Evolutionary conservation across 23 red algal genomes (phyloP).

Genomic region (Gracilaria gracilis): DNA sequence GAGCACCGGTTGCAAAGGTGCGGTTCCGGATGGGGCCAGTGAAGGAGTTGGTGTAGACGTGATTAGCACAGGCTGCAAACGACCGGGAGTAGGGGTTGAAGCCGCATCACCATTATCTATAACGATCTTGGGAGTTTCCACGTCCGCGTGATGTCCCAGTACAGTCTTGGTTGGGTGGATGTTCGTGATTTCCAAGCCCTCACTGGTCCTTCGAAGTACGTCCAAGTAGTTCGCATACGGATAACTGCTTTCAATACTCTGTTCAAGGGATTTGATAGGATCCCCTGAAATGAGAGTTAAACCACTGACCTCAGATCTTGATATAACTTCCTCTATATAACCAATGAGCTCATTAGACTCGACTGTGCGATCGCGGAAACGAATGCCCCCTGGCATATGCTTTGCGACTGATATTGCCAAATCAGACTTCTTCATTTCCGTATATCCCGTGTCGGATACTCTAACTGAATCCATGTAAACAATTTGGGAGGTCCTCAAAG

Average conservation of each 20-base stretch:
- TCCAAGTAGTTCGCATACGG: not conserved
- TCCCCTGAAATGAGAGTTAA: not conserved
- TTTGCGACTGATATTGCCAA: not conserved
- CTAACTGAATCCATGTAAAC: not conserved
- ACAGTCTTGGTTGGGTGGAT: not conserved
- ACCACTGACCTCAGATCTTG: not conserved
- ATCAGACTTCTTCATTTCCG: not conserved
- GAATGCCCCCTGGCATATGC: not conserved
- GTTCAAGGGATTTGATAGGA: not conserved
- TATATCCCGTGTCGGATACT: not conserved
- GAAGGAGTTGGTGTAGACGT: not conserved
- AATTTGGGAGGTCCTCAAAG: not conserved
- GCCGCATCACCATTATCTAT: not conserved
- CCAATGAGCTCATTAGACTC: not conserved
- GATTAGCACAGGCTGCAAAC: conserved; percentile 1
- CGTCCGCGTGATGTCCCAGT: not conserved
- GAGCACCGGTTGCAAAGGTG: not conserved
- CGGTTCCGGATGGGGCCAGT: not conserved
- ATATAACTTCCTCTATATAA: not conserved
- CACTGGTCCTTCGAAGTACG: not conserved
- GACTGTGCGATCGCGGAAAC: conserved; percentile 6
- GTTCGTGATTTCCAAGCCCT: not conserved
- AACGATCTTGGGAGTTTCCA: not conserved
- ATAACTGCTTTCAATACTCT: not conserved
- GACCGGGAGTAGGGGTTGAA: not conserved